A percentile compares a stretch with the other conserved stretches of the same genome.
Evolutionary conservation across 768 basidiomycete genomes (phyloP).

Genomic region (Mrakia blollopis): DNA sequence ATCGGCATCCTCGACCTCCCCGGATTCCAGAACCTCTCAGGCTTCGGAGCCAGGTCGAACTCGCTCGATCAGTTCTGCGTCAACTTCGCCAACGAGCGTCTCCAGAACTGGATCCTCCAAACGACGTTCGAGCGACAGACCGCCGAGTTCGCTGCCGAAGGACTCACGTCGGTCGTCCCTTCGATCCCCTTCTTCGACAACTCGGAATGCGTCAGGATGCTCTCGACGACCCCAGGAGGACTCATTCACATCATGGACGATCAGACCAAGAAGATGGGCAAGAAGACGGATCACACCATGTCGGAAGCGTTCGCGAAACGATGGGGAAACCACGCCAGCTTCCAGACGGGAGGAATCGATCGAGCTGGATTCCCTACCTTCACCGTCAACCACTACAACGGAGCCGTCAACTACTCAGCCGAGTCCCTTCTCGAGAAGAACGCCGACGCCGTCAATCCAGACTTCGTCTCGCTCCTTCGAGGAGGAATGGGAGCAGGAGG

Average conservation of each 20-base stretch:
- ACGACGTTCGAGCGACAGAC: constrained; percentile 73
- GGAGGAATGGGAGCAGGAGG: constrained; percentile 47
- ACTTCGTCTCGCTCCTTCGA: constrained; percentile 83
- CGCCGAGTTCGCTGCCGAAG: constrained; percentile 77
- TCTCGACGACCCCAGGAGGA: constrained; percentile 82
- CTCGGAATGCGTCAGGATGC: constrained; percentile 74
- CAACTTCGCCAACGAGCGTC: constrained; percentile 91
- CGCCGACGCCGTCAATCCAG: constrained; percentile 80
- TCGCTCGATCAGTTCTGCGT: constrained; percentile 94
- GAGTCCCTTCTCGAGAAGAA: constrained; percentile 87
- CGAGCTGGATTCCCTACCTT: constrained; percentile 78
- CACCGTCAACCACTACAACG: constrained; percentile 86
- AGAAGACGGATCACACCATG: constrained; percentile 92
- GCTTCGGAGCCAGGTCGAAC: constrained; percentile 62
- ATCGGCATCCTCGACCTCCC: constrained; percentile 92
- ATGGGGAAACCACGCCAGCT: constrained; percentile 88
- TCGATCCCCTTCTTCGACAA: constrained; percentile 82
- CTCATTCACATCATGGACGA: constrained; percentile 97
- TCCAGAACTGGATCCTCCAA: constrained; percentile 77
- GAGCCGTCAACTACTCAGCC: constrained; percentile 83
- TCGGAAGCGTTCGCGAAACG: constrained; percentile 89
- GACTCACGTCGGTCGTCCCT: constrained; percentile 65
- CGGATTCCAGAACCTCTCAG: constrained; percentile 75
- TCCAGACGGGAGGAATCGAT: constrained; percentile 73
- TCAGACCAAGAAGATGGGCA: constrained; percentile 74